A percentile compares a stretch with the other conserved stretches of the same genome.
These are phyloP conservation scores for Sabuloglossum arenarium DNA, from an alignment of 495 filamentous ascomycete species.

Conservation along the genomic window DNA sequence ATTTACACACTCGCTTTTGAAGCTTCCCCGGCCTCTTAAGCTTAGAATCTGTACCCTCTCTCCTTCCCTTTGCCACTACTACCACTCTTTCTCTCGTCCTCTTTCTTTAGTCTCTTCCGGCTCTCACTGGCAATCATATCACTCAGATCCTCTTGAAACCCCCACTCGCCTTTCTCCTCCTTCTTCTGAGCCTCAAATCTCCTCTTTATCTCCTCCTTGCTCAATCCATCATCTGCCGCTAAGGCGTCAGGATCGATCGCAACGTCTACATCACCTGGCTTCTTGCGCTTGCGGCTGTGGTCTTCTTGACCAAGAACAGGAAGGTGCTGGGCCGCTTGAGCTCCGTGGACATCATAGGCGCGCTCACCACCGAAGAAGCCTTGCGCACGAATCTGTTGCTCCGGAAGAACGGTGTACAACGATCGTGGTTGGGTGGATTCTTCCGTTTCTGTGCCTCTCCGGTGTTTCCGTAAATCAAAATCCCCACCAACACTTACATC, in stretches of 20 bases:
- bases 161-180: constrained; percentile 55
- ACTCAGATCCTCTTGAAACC: constrained; percentile 79
- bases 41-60: constrained; percentile 1
- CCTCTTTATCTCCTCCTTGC: constrained; percentile 41
- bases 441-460: constrained; percentile 74
- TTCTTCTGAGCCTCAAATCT: constrained; percentile 60
- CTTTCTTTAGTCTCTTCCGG: constrained; percentile 67
- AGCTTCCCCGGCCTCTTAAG: not conserved
- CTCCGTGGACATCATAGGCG: constrained; percentile 56
- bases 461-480: constrained; percentile 77
- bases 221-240: constrained; percentile 45
- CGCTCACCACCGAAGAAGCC: constrained; percentile 94
- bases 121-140: constrained; percentile 94
- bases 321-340: constrained; percentile 23
- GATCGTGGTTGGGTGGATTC: constrained; percentile 49
- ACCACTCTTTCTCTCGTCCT: constrained; percentile 46
- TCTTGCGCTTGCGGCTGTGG: constrained; percentile 66
- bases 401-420: constrained; percentile 79
- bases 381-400: constrained; percentile 59
- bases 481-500: constrained; percentile 62
- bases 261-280: constrained; percentile 87
- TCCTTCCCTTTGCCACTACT: constrained; percentile 1
- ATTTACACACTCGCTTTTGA: constrained; percentile 4
- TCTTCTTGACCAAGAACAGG: constrained; percentile 69
- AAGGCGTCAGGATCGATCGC: constrained; percentile 69